These are phyloP conservation scores for Ophiostoma sp. DNA, from an alignment of 2,329 filamentous ascomycete species.

Conservation along the genomic window DNA sequence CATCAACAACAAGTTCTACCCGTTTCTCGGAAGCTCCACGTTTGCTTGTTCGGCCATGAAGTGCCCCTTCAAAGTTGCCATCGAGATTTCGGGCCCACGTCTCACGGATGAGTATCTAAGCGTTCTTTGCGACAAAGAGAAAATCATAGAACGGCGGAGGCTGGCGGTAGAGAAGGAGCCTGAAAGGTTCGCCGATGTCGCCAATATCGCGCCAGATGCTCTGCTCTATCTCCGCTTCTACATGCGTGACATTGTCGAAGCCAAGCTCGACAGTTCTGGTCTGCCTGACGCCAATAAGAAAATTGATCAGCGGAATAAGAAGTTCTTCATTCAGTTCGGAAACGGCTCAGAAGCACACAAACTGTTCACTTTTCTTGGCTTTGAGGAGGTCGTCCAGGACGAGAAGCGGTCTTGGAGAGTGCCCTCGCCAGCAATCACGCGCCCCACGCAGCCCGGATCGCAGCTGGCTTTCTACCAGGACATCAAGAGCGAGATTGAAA, in stretches of 20 bases:
- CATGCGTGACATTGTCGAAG: constrained; percentile 44
- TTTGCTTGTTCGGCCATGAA: constrained; percentile 40
- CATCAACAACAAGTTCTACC: constrained; percentile 36
- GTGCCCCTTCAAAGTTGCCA: constrained; percentile 40
- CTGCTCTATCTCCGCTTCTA: constrained; percentile 47
- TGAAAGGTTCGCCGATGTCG: constrained; percentile 42
- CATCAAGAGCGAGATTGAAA: constrained; percentile 44
- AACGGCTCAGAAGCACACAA: constrained; percentile 40
- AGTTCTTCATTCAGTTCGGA: constrained; percentile 50
- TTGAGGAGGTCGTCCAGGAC: constrained; percentile 39
- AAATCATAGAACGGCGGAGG: constrained; percentile 40
- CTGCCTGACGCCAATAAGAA: constrained; percentile 28
- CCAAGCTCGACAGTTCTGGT: constrained; percentile 33
- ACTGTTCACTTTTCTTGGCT: constrained; percentile 47
- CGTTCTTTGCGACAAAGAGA: constrained; percentile 42
- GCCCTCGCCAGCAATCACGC: constrained; percentile 35
- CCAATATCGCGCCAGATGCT: constrained; percentile 38
- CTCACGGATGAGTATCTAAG: constrained; percentile 41
- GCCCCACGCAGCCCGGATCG: constrained; percentile 37
- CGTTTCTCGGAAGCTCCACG: constrained; percentile 34
- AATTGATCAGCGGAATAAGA: constrained; percentile 54
- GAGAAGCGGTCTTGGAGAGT: constrained; percentile 36
- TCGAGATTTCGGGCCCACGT: constrained; percentile 48
- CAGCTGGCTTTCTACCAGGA: constrained; percentile 47
- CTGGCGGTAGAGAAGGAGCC: constrained; percentile 42